Percentiles rank a stretch among this genome's conserved stretches.
Evolutionary conservation across 176 grass and related monocot species (phyloP).

Genomic region (Panicum miliaceum): DNA sequence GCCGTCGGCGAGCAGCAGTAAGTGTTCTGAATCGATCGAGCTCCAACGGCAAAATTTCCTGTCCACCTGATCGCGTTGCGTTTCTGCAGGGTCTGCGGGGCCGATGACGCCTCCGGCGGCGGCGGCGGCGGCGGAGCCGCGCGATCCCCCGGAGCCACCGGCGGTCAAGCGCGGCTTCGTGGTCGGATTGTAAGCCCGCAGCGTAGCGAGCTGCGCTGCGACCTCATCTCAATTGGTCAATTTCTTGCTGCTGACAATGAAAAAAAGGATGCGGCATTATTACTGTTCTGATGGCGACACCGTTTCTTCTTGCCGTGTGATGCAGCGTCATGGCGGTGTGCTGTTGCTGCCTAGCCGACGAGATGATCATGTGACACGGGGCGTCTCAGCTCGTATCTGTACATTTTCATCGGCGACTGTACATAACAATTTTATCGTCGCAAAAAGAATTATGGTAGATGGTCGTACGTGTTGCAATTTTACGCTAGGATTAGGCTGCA

Average conservation of each 20-base stretch:
- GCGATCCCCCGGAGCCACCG: not conserved
- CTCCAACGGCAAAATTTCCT: no score
- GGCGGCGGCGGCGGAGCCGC: not conserved
- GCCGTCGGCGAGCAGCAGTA: slow-evolving; percentile 4
- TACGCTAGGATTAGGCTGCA: slow-evolving; percentile 1
- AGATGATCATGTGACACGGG: slow-evolving; percentile 46
- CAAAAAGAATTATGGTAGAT: no score
- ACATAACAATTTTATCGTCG: not conserved
- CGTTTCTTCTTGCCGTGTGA: slow-evolving; percentile 4
- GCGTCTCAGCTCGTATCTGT: not conserved
- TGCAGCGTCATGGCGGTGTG: slow-evolving; percentile 48
- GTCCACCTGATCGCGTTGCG: not conserved
- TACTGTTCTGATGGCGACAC: not conserved
- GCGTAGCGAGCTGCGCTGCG: not conserved
- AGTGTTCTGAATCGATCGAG: not conserved
- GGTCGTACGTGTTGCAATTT: not conserved
- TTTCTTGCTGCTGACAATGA: not conserved
- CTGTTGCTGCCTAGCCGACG: slow-evolving; percentile 53
- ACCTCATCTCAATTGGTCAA: not conserved
- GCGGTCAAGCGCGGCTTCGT: slow-evolving; percentile 28
- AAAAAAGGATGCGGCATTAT: not conserved
- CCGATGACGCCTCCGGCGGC: slow-evolving; percentile 44
- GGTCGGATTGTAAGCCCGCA: slow-evolving; percentile 46
- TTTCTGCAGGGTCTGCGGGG: not conserved
- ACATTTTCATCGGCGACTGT: not conserved